phyloP scores from a whole-genome alignment of 2,329 filamentous ascomycete genomes.

The Ophiocordyceps camponoti-floridani region DNA sequence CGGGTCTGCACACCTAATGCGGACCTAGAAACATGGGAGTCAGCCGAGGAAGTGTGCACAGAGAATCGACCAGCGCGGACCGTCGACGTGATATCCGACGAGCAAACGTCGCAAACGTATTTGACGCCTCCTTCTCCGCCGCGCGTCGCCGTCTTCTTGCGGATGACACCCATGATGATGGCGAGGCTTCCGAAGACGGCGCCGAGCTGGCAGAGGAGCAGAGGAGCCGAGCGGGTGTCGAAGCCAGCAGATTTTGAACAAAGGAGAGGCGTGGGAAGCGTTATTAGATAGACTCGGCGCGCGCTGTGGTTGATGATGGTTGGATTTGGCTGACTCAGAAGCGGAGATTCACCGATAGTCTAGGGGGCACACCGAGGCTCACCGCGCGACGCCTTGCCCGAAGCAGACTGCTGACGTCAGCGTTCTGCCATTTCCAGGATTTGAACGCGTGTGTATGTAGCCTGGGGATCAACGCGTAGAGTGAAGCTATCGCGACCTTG shows the following conservation, averaged over 20 bases:
- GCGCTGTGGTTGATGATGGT: background rate
- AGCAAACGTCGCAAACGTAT: slow-evolving; percentile 95
- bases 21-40: slow-evolving; percentile 42
- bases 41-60: background rate
- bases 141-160: slow-evolving; percentile 79
- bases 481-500: no score
- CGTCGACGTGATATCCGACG: slow-evolving; percentile 89
- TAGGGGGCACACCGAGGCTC: no score
- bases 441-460: no score
- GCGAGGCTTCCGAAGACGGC: background rate
- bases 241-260: no score
- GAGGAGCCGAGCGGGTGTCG: background rate
- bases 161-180: slow-evolving; percentile 67
- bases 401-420: no score
- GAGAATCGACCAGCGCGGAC: slow-evolving; percentile 31
- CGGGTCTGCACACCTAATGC: slow-evolving; percentile 75
- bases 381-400: no score
- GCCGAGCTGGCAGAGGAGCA: background rate
- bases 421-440: no score
- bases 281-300: background rate
- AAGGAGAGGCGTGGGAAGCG: background rate
- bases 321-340: background rate
- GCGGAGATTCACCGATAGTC: no score
- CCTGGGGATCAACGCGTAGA: no score
- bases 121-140: slow-evolving; percentile 81